These are phyloP conservation scores for Corymbia maculata DNA, from an alignment of 345 rosid genomes.

Conservation along the genomic window DNA sequence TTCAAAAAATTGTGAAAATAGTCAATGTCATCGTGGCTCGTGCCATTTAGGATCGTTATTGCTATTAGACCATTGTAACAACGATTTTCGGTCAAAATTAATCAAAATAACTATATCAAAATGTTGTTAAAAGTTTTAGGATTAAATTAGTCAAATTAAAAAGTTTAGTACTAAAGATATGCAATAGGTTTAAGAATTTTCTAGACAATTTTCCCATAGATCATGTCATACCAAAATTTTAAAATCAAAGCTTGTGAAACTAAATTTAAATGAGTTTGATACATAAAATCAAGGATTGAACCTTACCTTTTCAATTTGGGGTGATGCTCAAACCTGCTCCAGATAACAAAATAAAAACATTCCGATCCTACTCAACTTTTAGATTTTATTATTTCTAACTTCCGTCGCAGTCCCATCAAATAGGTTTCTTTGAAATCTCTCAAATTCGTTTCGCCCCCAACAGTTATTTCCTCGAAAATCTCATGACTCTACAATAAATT, in stretches of 20 bases:
- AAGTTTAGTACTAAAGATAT: not conserved
- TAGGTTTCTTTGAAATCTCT: not conserved
- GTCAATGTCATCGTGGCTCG: accelerated
- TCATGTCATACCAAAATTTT: not conserved
- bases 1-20: no score
- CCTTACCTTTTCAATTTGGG: not conserved
- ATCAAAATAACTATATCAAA: no score
- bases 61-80: no score
- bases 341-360: not conserved
- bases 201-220: no score
- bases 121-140: not conserved
- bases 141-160: no score
- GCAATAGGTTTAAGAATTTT: no score
- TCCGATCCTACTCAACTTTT: not conserved
- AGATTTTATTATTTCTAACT: not conserved
- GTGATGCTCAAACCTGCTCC: not conserved
- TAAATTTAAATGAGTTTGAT: not conserved
- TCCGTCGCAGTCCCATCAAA: not conserved
- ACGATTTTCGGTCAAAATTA: accelerated
- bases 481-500: not conserved
- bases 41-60: no score
- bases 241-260: not conserved
- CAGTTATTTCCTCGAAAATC: not conserved
- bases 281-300: not conserved
- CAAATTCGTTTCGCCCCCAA: not conserved